Percentiles rank a stretch among this genome's conserved stretches.
Conservation (phyloP, 257 asterid genomes). For the Nicotiana obtusifolia region DNA sequence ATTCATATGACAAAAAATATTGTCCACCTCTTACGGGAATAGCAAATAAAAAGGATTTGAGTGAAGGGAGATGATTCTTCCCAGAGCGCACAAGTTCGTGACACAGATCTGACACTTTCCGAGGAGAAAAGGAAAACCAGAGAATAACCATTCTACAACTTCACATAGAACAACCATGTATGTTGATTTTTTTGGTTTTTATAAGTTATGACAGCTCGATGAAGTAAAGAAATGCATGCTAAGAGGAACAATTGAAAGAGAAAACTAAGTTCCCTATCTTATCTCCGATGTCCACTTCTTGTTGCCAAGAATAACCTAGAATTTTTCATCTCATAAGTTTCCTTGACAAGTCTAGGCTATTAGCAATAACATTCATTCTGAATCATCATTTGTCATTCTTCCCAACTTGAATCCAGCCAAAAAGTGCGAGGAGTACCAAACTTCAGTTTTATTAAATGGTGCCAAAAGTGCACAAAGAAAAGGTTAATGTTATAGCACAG, state of each 20-base stretch:
- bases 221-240: neutral
- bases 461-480: neutral
- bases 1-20: neutral
- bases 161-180: neutral
- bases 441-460: constrained; percentile 1
- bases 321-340: neutral
- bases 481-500: neutral
- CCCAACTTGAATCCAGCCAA: constrained; percentile 1
- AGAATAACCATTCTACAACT: neutral
- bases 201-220: neutral
- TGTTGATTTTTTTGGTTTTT: neutral
- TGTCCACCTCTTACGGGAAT: neutral
- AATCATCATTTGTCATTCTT: neutral
- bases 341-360: neutral
- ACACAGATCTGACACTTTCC: neutral
- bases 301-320: neutral
- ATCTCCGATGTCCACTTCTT: neutral
- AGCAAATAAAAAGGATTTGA: neutral
- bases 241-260: neutral
- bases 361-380: constrained; percentile 1
- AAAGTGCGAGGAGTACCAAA: neutral
- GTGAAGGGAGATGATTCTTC: neutral
- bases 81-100: neutral
- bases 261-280: neutral
- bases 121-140: neutral